A percentile compares a stretch with the other conserved stretches of the same genome.
Conservation (phyloP, 768 basidiomycete species). For the Guyanaporus albipodus region DNA sequence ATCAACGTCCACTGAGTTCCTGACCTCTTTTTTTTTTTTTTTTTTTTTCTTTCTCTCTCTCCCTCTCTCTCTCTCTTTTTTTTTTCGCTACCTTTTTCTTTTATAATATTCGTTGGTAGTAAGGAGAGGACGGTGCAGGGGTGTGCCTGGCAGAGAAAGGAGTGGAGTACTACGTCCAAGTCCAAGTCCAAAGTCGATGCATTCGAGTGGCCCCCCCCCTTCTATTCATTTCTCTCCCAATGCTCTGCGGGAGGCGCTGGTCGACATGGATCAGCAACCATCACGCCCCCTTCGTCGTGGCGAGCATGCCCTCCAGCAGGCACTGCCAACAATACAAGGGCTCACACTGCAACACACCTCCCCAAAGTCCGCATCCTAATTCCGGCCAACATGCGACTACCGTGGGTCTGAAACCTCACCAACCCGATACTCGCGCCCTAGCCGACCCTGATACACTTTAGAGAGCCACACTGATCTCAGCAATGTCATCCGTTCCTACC, state of each 20-base stretch:
- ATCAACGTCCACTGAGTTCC: slow-evolving; percentile 33
- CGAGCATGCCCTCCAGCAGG: neutral
- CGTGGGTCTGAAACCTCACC: slow-evolving; percentile 1
- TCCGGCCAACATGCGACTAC: neutral
- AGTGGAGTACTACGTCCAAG: no score
- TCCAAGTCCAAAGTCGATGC: no score
- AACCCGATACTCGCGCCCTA: neutral
- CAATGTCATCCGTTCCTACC: neutral
- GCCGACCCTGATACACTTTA: slow-evolving; percentile 6
- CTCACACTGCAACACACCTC: neutral
- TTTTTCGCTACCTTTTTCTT: no score
- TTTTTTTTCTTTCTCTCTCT: no score
- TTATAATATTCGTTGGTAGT: no score
- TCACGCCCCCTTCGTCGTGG: neutral
- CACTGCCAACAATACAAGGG: slow-evolving; percentile 10
- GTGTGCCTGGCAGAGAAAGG: slow-evolving; percentile 8
- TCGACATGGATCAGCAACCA: slow-evolving; percentile 15
- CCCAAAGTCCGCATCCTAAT: neutral
- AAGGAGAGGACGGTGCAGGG: no score
- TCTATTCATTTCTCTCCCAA: slow-evolving; percentile 1
- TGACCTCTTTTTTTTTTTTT: slow-evolving; percentile 20
- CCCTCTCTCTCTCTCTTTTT: no score
- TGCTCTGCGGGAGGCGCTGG: slow-evolving; percentile 4
- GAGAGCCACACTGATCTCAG: neutral
- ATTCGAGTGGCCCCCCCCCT: neutral